Evolutionary conservation across 2,329 filamentous ascomycete species (phyloP).

Genomic region (Fusarium coffeatum): DNA sequence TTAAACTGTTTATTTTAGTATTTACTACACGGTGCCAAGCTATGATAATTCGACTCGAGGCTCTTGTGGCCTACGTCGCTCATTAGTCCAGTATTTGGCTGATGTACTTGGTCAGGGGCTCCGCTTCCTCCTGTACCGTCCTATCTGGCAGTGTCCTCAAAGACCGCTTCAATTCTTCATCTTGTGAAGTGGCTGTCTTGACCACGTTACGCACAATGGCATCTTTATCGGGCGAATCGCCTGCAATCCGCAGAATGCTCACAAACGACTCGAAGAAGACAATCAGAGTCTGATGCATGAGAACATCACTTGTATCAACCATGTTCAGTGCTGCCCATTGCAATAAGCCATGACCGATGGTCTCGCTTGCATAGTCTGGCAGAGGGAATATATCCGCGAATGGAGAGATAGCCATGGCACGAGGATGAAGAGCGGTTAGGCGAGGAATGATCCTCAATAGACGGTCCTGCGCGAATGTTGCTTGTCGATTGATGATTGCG

Average conservation of each 20-base stretch:
- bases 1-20: background rate
- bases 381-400: constrained; percentile 44
- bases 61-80: no score
- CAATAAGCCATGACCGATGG: constrained; percentile 56
- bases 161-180: constrained; percentile 54
- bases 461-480: constrained; percentile 64
- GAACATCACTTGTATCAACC: constrained; percentile 60
- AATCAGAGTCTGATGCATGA: constrained; percentile 64
- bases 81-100: constrained; percentile 50
- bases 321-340: constrained; percentile 64
- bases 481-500: constrained; percentile 52
- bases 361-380: constrained; percentile 28
- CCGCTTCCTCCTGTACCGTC: constrained; percentile 64
- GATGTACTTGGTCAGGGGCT: constrained; percentile 60
- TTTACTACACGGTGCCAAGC: background rate
- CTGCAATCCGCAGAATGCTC: constrained; percentile 59
- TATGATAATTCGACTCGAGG: background rate
- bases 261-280: constrained; percentile 66
- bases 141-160: constrained; percentile 60
- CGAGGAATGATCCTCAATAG: constrained; percentile 64
- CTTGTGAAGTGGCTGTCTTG: constrained; percentile 54
- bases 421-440: constrained; percentile 61
- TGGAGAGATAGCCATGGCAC: constrained; percentile 52
- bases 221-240: constrained; percentile 52
- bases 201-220: constrained; percentile 55